Conservation (phyloP, 1,284 basidiomycete genomes). For the Fomitiporia mediterranea region DNA sequence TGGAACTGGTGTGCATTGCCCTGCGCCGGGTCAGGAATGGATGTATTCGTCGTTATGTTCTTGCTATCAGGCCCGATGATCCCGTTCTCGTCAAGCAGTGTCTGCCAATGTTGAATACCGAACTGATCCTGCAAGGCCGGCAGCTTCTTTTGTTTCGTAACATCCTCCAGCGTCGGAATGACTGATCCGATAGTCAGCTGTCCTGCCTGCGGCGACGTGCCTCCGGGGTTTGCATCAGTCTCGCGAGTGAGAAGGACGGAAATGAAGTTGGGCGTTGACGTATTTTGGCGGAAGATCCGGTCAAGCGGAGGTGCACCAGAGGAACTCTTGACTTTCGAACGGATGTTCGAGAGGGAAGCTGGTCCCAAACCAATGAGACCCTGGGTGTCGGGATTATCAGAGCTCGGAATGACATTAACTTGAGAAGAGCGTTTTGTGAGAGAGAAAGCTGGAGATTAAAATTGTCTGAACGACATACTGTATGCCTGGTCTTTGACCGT, state of each 20-base stretch:
- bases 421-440: slow-evolving; percentile 19
- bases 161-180: slow-evolving; percentile 21
- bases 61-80: slow-evolving; percentile 25
- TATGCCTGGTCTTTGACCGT: slow-evolving; percentile 56
- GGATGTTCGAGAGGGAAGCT: slow-evolving; percentile 36
- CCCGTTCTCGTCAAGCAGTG: slow-evolving; percentile 22
- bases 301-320: slow-evolving; percentile 25
- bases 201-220: slow-evolving; percentile 25
- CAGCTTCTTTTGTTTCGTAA: slow-evolving; percentile 22
- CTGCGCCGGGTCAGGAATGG: slow-evolving; percentile 10
- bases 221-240: slow-evolving; percentile 18
- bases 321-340: slow-evolving; percentile 8
- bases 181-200: slow-evolving; percentile 32
- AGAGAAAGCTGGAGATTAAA: neutral
- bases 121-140: slow-evolving; percentile 21
- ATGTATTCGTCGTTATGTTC: slow-evolving; percentile 21
- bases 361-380: slow-evolving; percentile 53
- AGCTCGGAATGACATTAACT: slow-evolving; percentile 36
- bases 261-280: slow-evolving; percentile 26
- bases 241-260: slow-evolving; percentile 25
- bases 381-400: slow-evolving; percentile 25
- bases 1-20: slow-evolving; percentile 23
- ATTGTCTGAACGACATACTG: slow-evolving; percentile 36
- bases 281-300: slow-evolving; percentile 27
- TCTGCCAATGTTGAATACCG: slow-evolving; percentile 25